A percentile compares a stretch with the other conserved stretches of the same genome.
Evolutionary conservation across 305 asterid genomes (phyloP).

Genomic region (Lippia alba): DNA sequence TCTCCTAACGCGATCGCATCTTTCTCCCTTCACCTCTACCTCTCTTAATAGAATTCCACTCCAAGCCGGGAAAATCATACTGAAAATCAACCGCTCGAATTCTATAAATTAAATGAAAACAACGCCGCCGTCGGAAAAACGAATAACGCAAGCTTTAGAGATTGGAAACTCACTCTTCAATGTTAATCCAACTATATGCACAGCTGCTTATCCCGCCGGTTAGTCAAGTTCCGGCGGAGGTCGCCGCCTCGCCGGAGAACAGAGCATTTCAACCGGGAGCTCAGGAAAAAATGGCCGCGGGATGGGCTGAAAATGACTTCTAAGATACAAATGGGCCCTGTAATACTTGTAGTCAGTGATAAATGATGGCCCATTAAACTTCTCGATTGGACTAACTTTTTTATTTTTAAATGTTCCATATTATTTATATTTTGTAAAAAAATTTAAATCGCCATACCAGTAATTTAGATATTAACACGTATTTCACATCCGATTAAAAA

Average conservation of each 20-base stretch:
- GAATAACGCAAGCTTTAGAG: background rate
- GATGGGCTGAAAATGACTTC: background rate
- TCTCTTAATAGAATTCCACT: background rate
- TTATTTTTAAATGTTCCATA: no score
- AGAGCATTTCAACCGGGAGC: background rate
- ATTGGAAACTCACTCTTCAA: background rate
- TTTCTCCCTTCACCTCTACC: background rate
- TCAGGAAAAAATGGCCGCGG: background rate
- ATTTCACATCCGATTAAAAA: no score
- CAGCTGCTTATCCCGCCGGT: background rate
- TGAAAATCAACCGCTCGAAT: background rate
- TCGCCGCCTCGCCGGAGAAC: slow-evolving; percentile 10
- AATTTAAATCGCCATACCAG: no score
- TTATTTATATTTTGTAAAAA: no score
- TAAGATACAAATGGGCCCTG: background rate
- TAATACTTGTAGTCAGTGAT: background rate
- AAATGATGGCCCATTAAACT: background rate
- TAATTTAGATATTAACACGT: no score
- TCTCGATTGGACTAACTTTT: no score
- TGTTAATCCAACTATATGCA: background rate
- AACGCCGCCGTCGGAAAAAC: background rate
- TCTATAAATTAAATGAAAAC: background rate
- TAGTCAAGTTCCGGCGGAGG: background rate
- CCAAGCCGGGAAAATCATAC: background rate
- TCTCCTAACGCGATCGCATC: background rate